Percentiles rank a stretch among this genome's conserved stretches.
These are phyloP conservation scores for Phytophthora rubi DNA, from an alignment of 352 stramenopile species.

Conservation along the genomic window DNA sequence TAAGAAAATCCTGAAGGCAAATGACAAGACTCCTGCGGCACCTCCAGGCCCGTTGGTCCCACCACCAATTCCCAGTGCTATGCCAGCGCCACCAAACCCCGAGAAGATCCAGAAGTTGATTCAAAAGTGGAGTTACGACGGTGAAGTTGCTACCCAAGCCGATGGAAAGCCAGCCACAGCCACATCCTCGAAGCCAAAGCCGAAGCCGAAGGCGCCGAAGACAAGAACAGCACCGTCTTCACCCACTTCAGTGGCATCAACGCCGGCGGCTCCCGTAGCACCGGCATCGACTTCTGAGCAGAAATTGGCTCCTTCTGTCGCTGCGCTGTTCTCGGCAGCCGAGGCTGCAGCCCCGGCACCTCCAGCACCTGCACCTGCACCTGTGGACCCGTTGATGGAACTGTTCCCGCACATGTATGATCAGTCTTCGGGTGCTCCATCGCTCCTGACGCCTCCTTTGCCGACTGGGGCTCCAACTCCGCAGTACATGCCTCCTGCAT, in stretches of 20 bases:
- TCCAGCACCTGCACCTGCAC: slow-evolving; percentile 12
- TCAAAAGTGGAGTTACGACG: slow-evolving; percentile 63
- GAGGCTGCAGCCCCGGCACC: slow-evolving; percentile 15
- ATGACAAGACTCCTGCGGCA: slow-evolving; percentile 19
- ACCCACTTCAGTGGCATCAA: slow-evolving; percentile 1
- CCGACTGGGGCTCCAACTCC: slow-evolving; percentile 18
- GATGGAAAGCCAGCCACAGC: slow-evolving; percentile 7
- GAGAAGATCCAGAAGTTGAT: slow-evolving; percentile 72
- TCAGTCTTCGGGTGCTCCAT: slow-evolving; percentile 24
- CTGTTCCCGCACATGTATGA: slow-evolving; percentile 69
- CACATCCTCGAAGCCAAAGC: neutral
- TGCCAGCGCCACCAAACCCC: slow-evolving; percentile 51
- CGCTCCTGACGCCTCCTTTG: slow-evolving; percentile 40
- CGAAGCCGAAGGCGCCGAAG: neutral
- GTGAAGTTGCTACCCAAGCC: slow-evolving; percentile 24
- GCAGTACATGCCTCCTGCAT: slow-evolving; percentile 29
- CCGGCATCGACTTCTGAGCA: slow-evolving; percentile 11
- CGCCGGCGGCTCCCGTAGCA: slow-evolving; percentile 20
- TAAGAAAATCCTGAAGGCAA: slow-evolving; percentile 36
- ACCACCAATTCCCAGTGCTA: slow-evolving; percentile 41
- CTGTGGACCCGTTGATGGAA: slow-evolving; percentile 35
- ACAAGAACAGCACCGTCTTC: neutral
- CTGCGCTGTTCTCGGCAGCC: slow-evolving; percentile 52
- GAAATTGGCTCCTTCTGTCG: slow-evolving; percentile 47
- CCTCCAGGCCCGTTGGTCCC: slow-evolving; percentile 25